phyloP scores from a whole-genome alignment of 495 filamentous ascomycete species.

The Penicillium cinerascens region DNA sequence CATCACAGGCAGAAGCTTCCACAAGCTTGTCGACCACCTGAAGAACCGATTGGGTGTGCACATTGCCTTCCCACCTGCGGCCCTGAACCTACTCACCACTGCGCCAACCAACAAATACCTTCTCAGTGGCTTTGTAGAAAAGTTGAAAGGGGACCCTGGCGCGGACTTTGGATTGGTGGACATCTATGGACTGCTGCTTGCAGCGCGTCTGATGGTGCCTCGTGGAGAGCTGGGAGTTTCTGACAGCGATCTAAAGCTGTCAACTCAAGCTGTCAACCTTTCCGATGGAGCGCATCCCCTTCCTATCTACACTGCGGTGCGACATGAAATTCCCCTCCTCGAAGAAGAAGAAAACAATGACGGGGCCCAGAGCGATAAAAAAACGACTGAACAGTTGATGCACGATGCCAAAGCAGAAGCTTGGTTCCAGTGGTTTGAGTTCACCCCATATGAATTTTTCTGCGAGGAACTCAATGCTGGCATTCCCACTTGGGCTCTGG shows the following conservation, averaged over 20 bases:
- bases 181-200: slow-evolving; percentile 82
- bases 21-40: slow-evolving; percentile 72
- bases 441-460: slow-evolving; percentile 93
- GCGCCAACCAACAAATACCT: slow-evolving; percentile 92
- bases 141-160: slow-evolving; percentile 73
- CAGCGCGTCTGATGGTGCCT: slow-evolving; percentile 78
- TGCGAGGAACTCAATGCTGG: slow-evolving; percentile 89
- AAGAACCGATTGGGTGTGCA: slow-evolving; percentile 81
- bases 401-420: slow-evolving; percentile 66
- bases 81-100: slow-evolving; percentile 68
- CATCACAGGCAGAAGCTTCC: slow-evolving; percentile 60
- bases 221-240: slow-evolving; percentile 75
- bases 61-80: slow-evolving; percentile 85
- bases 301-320: slow-evolving; percentile 91
- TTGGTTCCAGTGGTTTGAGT: slow-evolving; percentile 99
- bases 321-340: slow-evolving; percentile 85
- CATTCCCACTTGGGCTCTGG: slow-evolving; percentile 92
- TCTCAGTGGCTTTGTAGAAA: slow-evolving; percentile 83
- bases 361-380: slow-evolving; percentile 21
- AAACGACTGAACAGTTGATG: slow-evolving; percentile 48
- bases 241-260: slow-evolving; percentile 79
- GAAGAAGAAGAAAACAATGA: slow-evolving; percentile 34
- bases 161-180: slow-evolving; percentile 90
- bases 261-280: slow-evolving; percentile 71
- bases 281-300: slow-evolving; percentile 75